These are phyloP conservation scores for Lentinula raphanica DNA, from an alignment of 768 basidiomycete species.

Conservation along the genomic window DNA sequence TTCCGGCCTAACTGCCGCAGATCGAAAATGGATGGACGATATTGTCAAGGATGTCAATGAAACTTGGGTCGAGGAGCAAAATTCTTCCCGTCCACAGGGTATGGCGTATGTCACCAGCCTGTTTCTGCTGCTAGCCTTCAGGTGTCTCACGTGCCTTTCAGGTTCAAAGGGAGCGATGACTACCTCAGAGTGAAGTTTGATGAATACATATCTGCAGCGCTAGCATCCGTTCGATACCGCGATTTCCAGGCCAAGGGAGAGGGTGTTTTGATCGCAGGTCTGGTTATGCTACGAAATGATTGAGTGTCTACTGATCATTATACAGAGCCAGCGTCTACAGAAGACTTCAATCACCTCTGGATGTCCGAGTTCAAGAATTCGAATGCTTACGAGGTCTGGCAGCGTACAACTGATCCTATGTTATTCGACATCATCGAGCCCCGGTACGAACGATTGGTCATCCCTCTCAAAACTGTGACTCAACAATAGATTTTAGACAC, in stretches of 20 bases:
- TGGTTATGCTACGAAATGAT: slow-evolving; percentile 12
- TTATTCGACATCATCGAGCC: slow-evolving; percentile 96
- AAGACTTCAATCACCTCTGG: slow-evolving; percentile 88
- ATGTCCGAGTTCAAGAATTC: slow-evolving; percentile 84
- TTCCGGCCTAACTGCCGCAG: slow-evolving; percentile 81
- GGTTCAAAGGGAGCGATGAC: slow-evolving; percentile 95
- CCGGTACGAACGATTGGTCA: slow-evolving; percentile 39
- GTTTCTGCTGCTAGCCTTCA: not conserved
- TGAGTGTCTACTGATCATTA: not conserved
- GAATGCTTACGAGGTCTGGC: slow-evolving; percentile 87
- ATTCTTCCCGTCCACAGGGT: slow-evolving; percentile 32
- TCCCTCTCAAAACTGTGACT: not conserved
- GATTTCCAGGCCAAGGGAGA: slow-evolving; percentile 76
- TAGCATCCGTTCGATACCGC: slow-evolving; percentile 85
- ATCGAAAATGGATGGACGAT: slow-evolving; percentile 98
- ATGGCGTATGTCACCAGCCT: slow-evolving; percentile 55
- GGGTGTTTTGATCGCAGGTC: slow-evolving; percentile 63
- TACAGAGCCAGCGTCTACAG: slow-evolving; percentile 39
- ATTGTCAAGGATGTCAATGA: slow-evolving; percentile 83
- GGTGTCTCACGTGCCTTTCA: slow-evolving; percentile 22
- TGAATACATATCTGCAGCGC: slow-evolving; percentile 86
- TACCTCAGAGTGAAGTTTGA: slow-evolving; percentile 92
- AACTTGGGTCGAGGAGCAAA: slow-evolving; percentile 65
- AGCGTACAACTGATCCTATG: slow-evolving; percentile 82
- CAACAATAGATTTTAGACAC: slow-evolving; percentile 50